These are phyloP conservation scores for Triglochin maritima DNA, from an alignment of 106 monocot species.

Conservation along the genomic window DNA sequence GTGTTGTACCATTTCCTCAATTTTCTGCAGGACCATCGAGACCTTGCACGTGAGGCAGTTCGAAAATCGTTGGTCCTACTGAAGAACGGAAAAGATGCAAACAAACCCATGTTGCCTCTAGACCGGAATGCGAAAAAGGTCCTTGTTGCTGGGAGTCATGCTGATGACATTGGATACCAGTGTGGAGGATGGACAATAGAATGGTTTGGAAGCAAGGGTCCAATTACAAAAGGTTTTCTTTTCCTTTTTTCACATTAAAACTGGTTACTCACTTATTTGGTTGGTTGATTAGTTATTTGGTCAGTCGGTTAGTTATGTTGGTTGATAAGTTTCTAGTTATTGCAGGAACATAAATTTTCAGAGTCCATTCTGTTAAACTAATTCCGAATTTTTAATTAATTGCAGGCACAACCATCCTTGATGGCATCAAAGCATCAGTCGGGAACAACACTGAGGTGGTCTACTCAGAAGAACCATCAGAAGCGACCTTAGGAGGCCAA, in stretches of 20 bases:
- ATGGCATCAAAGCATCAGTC: conserved; percentile 47
- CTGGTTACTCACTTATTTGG: not conserved
- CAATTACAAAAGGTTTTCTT: conserved; percentile 44
- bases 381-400: not conserved
- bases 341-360: not conserved
- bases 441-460: conserved; percentile 54
- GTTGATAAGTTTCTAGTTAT: not conserved
- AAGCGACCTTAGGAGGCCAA: conserved; percentile 23
- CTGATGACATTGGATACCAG: conserved; percentile 81
- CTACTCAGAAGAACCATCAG: conserved; percentile 44
- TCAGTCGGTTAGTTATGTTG: not conserved
- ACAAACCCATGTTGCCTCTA: conserved; percentile 57
- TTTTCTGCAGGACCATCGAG: conserved; percentile 48
- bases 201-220: conserved; percentile 60
- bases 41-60: conserved; percentile 70
- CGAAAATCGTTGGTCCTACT: conserved; percentile 71
- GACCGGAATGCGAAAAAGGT: conserved; percentile 62
- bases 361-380: not conserved
- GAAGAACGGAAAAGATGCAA: conserved; percentile 60
- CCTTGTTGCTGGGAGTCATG: conserved; percentile 73
- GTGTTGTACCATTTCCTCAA: not conserved
- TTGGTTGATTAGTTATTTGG: not conserved
- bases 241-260: not conserved
- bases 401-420: conserved; percentile 66
- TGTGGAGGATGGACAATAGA: conserved; percentile 91